Evolutionary conservation across 2,329 filamentous ascomycete species (phyloP), one percentile per base, ranked within the genome.

Genomic region (Cladosporium cucumerinum): DNA sequence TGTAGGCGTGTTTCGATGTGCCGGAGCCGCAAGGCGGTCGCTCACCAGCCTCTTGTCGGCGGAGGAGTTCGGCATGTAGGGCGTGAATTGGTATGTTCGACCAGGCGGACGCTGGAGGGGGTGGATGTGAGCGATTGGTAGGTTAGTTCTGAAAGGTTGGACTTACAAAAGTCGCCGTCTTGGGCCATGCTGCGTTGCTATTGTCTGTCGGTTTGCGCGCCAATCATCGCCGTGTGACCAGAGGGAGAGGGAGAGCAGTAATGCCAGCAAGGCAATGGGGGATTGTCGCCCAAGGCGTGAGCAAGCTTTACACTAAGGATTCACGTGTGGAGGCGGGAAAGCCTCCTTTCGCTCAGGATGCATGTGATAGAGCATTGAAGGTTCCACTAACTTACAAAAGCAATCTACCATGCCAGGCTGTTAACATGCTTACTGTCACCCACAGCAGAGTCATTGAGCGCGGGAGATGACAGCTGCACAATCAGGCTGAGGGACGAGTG

Each of bases 21-120:
- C 79, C 79, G n/a, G 82, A 84, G 28, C 84, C 84, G 72, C 85
- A 87, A 51, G 75, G 69, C n/a, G 85, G 84, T 65, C 79, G 78
- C 30, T 73, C 70, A 46, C 74, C 75, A n/a, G 71, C 71, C 60
- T 79, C 75, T 70, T 62, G 60, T 43, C 60, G 60, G 49, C 82
- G 78, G 62, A 73, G 74, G 36, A 86, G 75, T 74, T 85, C 83
- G 39, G 79, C 80, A 66, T 76, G 79, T 43, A 86, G 80, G 57
- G 82, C 65, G 57, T 76, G 72, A 57, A 78, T 77, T 16, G 81
- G 78, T 30, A 81, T 73, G 65, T 78, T 72, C 61, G 72, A 69
- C 75, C 77, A 80, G 67, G 73, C 61, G 36, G 66, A 58, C 55
- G 62, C 60, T 64, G 69, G 64, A 69, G 54, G n/a, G 30, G 46